These are phyloP conservation scores for Phytophthora litchii DNA, from an alignment of 352 stramenopile genomes.

Conservation along the genomic window DNA sequence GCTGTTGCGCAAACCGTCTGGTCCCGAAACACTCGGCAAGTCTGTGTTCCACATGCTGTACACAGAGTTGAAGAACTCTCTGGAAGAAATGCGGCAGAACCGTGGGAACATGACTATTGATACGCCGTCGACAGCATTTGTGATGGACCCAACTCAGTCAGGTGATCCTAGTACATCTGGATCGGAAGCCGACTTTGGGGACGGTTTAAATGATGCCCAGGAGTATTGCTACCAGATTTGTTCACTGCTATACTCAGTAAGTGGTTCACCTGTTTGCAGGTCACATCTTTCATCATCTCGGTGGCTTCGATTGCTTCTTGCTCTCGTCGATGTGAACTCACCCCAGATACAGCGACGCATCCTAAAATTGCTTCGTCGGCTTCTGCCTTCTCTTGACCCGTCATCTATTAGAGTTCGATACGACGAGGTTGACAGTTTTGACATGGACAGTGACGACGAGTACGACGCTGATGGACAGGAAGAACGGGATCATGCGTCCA, in stretches of 20 bases:
- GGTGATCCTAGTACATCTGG: constrained; percentile 44
- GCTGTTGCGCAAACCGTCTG: constrained; percentile 81
- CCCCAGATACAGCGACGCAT: constrained; percentile 81
- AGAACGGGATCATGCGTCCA: constrained; percentile 59
- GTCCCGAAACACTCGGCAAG: constrained; percentile 87
- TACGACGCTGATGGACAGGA: constrained; percentile 60
- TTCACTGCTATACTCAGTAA: constrained; percentile 87
- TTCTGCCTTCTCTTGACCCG: constrained; percentile 79
- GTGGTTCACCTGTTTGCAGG: constrained; percentile 77
- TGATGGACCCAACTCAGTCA: constrained; percentile 48
- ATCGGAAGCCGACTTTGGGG: constrained; percentile 41
- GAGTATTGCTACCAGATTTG: constrained; percentile 93
- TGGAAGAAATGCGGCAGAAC: constrained; percentile 72
- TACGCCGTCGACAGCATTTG: constrained; percentile 29
- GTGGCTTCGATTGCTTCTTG: constrained; percentile 84
- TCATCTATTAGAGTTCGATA: constrained; percentile 62
- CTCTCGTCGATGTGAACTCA: constrained; percentile 76
- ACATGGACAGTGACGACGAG: constrained; percentile 87
- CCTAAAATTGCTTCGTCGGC: constrained; percentile 80
- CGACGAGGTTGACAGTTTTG: constrained; percentile 74
- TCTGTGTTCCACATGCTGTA: constrained; percentile 93
- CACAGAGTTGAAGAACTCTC: constrained; percentile 87
- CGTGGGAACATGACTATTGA: constrained; percentile 21
- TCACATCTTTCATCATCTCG: constrained; percentile 84
- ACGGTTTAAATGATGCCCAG: constrained; percentile 56